phyloP scores from a whole-genome alignment of 2,329 filamentous ascomycete genomes.

The Sporothrix variecibatus region DNA sequence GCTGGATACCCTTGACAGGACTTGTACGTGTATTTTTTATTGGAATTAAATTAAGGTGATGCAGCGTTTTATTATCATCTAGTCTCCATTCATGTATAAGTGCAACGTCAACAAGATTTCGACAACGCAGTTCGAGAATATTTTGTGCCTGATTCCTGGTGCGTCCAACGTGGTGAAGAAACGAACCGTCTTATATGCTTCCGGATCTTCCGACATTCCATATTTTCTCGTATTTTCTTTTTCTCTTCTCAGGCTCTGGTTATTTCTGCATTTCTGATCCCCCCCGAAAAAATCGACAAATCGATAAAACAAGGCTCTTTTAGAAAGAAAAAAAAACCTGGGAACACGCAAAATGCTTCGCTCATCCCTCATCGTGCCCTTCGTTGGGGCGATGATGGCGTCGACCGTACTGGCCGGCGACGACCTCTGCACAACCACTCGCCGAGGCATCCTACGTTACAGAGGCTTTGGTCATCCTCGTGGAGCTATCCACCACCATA shows the following conservation, averaged over 20 bases:
- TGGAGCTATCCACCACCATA: constrained; percentile 9
- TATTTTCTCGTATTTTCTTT: neutral
- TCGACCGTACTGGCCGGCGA: neutral
- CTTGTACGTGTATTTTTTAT: neutral
- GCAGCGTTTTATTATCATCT: neutral
- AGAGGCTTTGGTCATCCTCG: neutral
- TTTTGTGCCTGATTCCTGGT: neutral
- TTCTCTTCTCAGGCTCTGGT: neutral
- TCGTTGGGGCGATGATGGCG: neutral
- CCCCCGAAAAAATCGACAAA: neutral
- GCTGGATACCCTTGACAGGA: neutral
- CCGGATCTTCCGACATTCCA: neutral
- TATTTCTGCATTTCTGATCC: neutral
- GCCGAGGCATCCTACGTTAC: neutral
- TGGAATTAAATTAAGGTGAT: neutral
- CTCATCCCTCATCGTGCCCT: neutral
- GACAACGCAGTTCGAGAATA: neutral
- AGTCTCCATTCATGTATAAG: neutral
- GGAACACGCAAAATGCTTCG: neutral
- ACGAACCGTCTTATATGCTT: neutral
- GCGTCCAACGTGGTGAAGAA: neutral
- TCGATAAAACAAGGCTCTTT: neutral
- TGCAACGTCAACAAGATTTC: neutral
- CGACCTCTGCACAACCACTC: neutral
- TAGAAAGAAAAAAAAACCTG: neutral